These are phyloP conservation scores for Teunomyces stri DNA, from an alignment of 805 yeast genomes.

Conservation along the genomic window DNA sequence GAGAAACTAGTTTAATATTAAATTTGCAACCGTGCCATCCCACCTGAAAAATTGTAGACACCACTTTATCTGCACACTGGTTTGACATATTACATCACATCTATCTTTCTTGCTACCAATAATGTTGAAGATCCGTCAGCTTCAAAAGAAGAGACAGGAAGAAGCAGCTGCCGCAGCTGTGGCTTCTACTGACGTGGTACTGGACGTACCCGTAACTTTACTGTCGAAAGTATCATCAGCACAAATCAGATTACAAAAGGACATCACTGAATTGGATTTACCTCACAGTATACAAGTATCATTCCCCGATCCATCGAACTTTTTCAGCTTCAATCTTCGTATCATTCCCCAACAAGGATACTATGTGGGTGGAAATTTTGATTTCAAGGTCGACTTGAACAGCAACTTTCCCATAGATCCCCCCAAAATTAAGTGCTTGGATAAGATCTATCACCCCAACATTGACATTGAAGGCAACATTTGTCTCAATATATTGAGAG, in stretches of 20 bases:
- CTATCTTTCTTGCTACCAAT: neutral
- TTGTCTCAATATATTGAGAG: constrained; percentile 85
- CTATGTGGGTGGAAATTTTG: constrained; percentile 67
- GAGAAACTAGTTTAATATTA: neutral
- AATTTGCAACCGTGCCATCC: constrained; percentile 1
- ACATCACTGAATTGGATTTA: constrained; percentile 65
- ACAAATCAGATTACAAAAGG: constrained; percentile 72
- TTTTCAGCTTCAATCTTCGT: constrained; percentile 58
- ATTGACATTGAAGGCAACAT: constrained; percentile 89
- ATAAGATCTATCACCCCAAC: constrained; percentile 88
- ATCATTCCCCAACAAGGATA: constrained; percentile 72
- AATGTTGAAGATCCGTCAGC: constrained; percentile 52
- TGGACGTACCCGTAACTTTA: neutral
- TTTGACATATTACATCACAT: neutral
- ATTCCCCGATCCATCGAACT: constrained; percentile 52
- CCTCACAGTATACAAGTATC: constrained; percentile 54
- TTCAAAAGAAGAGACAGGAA: constrained; percentile 57
- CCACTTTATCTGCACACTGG: constrained; percentile 1
- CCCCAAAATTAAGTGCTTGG: constrained; percentile 73
- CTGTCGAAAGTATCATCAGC: constrained; percentile 47
- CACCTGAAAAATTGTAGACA: neutral
- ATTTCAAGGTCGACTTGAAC: constrained; percentile 62
- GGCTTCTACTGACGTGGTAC: constrained; percentile 12
- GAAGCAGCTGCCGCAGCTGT: constrained; percentile 34
- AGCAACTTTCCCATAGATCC: constrained; percentile 88